A percentile compares a stretch with the other conserved stretches of the same genome.
phyloP scores from a whole-genome alignment of 306 rosid genomes.

The Trichosanthes truncata region DNA sequence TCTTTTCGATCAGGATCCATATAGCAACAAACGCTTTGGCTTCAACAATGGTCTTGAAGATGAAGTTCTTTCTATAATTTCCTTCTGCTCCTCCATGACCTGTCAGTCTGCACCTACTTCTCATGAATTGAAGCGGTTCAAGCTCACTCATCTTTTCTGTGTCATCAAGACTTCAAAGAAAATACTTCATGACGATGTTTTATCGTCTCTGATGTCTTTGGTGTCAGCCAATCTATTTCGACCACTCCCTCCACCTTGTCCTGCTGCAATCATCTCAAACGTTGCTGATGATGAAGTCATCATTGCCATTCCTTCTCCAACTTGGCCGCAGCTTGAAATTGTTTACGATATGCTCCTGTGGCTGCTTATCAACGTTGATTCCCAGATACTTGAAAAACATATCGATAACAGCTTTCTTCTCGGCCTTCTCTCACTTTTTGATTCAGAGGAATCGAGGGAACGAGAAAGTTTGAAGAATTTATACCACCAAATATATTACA shows the following conservation, averaged over 20 bases:
- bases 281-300: conserved; percentile 54
- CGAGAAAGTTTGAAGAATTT: conserved; percentile 62
- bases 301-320: conserved; percentile 29
- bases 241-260: conserved; percentile 70
- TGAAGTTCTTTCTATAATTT: conserved; percentile 43
- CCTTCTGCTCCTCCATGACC: conserved; percentile 38
- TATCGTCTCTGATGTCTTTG: conserved; percentile 44
- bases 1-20: conserved; percentile 36
- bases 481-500: conserved; percentile 54
- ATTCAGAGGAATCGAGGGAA: conserved; percentile 69
- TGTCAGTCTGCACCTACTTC: conserved; percentile 46
- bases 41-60: conserved; percentile 15
- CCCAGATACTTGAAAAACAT: conserved; percentile 21
- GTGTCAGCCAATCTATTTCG: conserved; percentile 47
- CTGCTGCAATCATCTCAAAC: conserved; percentile 15
- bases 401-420: conserved; percentile 38
- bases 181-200: conserved; percentile 18
- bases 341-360: conserved; percentile 55
- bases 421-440: conserved; percentile 51
- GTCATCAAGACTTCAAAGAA: conserved; percentile 40
- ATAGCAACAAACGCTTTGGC: conserved; percentile 8
- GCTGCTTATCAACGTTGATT: conserved; percentile 33
- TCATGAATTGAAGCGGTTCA: conserved; percentile 44
- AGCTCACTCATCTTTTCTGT: conserved; percentile 43
- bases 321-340: conserved; percentile 59